A percentile compares a stretch with the other conserved stretches of the same genome.
phyloP scores from a whole-genome alignment of 768 basidiomycete species.

The Boletus subparvulus region DNA sequence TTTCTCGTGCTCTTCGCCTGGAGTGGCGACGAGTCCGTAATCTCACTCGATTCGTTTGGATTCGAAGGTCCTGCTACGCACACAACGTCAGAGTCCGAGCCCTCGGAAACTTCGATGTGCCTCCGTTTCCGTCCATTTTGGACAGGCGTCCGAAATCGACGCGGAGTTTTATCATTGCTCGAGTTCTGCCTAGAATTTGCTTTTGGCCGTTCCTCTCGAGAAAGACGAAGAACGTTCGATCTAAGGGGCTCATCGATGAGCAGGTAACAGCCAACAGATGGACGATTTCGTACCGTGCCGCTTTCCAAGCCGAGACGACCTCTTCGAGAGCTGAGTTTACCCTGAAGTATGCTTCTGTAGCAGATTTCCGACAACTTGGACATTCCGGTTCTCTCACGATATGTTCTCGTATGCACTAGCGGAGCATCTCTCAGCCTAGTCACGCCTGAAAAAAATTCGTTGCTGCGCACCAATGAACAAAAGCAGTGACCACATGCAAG shows the following conservation, averaged over 20 bases:
- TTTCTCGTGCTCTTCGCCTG: constrained; percentile 23
- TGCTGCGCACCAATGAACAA: constrained; percentile 63
- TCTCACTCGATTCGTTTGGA: constrained; percentile 22
- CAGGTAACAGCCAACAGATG: background rate
- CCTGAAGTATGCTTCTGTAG: constrained; percentile 62
- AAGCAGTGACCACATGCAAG: constrained; percentile 80
- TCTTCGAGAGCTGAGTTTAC: constrained; percentile 72
- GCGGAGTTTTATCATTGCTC: constrained; percentile 17
- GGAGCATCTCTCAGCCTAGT: constrained; percentile 3
- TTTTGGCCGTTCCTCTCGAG: constrained; percentile 33
- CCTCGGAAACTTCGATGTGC: constrained; percentile 16
- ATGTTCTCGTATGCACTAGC: constrained; percentile 68
- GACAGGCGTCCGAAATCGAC: constrained; percentile 12
- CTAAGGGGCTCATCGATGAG: constrained; percentile 28
- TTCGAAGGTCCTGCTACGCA: constrained; percentile 34
- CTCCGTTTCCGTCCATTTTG: constrained; percentile 39
- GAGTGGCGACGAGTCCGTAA: constrained; percentile 21
- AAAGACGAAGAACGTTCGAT: constrained; percentile 42
- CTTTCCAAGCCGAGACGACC: constrained; percentile 67
- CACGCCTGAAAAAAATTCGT: background rate
- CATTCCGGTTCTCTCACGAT: constrained; percentile 64
- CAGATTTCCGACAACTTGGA: constrained; percentile 62
- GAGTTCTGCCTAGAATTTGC: constrained; percentile 4
- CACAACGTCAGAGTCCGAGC: constrained; percentile 30
- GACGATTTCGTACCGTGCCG: constrained; percentile 52